Evolutionary conservation across 192 early-diverging fungal genomes (phyloP), one percentile per base, ranked within the genome.

Genomic region (Coemansia sp.): DNA sequence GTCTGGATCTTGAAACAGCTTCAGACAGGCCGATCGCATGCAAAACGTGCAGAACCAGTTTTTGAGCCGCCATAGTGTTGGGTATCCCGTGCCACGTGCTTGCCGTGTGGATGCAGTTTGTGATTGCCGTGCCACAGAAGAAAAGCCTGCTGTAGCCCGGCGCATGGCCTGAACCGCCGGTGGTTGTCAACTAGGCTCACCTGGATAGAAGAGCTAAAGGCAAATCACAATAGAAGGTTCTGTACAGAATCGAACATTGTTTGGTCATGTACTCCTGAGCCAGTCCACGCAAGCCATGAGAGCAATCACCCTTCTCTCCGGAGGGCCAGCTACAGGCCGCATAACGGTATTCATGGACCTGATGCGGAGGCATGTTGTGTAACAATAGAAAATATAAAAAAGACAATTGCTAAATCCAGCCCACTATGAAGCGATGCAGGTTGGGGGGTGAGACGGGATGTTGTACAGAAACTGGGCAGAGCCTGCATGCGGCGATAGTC

Each of bases 211-310:
- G 31, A 5, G 31, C 7, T 31, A 48, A 48, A 49, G 21, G 50
- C 50, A 52, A 52, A 52, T 52, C 50, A 52, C 20, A 52, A 52
- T 14, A 52, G 50, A 52, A 52, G 11, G 10, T 52, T 52, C 50
- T 52, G 21, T 23, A 3, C 10, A 52, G 50, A 52, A 52, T 20
- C 48, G 17, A 49, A 21, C 11, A n/a, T 31, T 31, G 31, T 31
- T 31, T 31, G 31, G 31, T 8, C 31, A 31, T 31, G 31, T 31
- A 0, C 31, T 31, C 7, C 31, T 8, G 31, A 31, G 8, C 31
- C 31, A 31, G 31, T 15, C 40, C 12, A 42, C 8, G 40, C 40
- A n/a, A 42, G 40, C 40, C 40, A 14, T 42, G 40, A 42, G 40
- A 42, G 40, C 31, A 31, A 42, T 11, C 40, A 42, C 40, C 40